phyloP scores from a whole-genome alignment of 2,329 filamentous ascomycete genomes.

The Arthrinium puccinioides region DNA sequence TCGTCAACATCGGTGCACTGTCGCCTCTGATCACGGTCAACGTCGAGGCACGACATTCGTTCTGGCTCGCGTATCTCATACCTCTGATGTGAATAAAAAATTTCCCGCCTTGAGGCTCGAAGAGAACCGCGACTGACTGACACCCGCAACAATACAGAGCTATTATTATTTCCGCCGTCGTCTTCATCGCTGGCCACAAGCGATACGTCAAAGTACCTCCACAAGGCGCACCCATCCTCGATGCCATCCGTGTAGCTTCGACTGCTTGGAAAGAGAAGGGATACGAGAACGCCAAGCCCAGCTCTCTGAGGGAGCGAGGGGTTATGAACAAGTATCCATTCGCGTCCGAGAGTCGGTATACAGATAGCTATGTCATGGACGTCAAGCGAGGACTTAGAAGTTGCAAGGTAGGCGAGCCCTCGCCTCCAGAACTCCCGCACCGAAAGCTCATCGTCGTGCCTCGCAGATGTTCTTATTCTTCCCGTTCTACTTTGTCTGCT shows the following conservation, averaged over 20 bases:
- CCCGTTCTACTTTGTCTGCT: constrained; percentile 61
- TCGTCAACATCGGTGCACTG: constrained; percentile 67
- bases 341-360: constrained; percentile 9
- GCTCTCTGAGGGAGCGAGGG: constrained; percentile 51
- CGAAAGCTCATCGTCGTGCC: no score
- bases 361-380: constrained; percentile 51
- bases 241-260: constrained; percentile 55
- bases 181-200: constrained; percentile 53
- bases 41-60: constrained; percentile 60
- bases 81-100: constrained; percentile 45
- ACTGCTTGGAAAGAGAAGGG: constrained; percentile 66
- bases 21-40: constrained; percentile 60
- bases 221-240: constrained; percentile 29
- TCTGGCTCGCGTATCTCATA: constrained; percentile 41
- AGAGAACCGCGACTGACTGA: background rate
- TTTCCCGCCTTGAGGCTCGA: constrained; percentile 11
- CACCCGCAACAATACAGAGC: constrained; percentile 23
- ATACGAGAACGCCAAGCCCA: constrained; percentile 58
- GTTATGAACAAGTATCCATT: constrained; percentile 61
- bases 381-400: constrained; percentile 62
- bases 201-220: constrained; percentile 53
- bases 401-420: constrained; percentile 69
- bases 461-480: constrained; percentile 30
- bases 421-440: no score
- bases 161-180: constrained; percentile 53